Evolutionary conservation across 2,329 filamentous ascomycete species (phyloP), one percentile per base, ranked within the genome.

Genomic region (Colletotrichum musicola): DNA sequence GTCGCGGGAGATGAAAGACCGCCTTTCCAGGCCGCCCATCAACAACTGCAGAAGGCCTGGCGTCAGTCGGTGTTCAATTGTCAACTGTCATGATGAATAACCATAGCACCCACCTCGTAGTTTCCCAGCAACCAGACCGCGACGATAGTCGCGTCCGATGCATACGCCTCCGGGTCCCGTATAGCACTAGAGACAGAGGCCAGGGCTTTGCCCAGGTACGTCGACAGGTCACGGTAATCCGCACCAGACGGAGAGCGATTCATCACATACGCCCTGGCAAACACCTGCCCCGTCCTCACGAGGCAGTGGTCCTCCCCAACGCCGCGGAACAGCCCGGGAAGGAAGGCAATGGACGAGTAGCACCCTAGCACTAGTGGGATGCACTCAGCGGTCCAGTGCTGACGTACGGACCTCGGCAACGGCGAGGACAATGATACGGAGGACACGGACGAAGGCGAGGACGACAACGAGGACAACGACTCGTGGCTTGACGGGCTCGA

Each of bases 91-190:
- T 4, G 20, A 22, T 2, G 20, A 22, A 22, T n/a, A 12, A 12
- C 22, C 6, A 30, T 9, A 30, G 27, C 27, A 27, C 70, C 53
- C 68, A 79, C 80, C 75, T 82, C 81, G 54, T 82, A 81, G 66
- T 80, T 81, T 47, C 78, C 71, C 20, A 82, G 72, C 40, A 82
- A 75, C 81, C 81, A 82, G 3, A 82, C 77, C 3, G 81, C 79
- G 16, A 77, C 78, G 16, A 82, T 76, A 20, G 62, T 82, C 77
- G 22, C 80, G 74, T 63, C 81, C 68, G 47, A 75, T 38, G 4
- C 75, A 71, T 6, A 77, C 76, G 6, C 71, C 69, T 4, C 74
- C 72, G 10, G 76, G 55, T 58, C 72, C 6, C 71, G 75, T 16
- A 82, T 71, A 6, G 83, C 82, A 6, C 77, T 73, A 46, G 79